A percentile compares a stretch with the other conserved stretches of the same genome.
phyloP scores from a whole-genome alignment of 345 rosid genomes.

The Euphorbia tirucalli region DNA sequence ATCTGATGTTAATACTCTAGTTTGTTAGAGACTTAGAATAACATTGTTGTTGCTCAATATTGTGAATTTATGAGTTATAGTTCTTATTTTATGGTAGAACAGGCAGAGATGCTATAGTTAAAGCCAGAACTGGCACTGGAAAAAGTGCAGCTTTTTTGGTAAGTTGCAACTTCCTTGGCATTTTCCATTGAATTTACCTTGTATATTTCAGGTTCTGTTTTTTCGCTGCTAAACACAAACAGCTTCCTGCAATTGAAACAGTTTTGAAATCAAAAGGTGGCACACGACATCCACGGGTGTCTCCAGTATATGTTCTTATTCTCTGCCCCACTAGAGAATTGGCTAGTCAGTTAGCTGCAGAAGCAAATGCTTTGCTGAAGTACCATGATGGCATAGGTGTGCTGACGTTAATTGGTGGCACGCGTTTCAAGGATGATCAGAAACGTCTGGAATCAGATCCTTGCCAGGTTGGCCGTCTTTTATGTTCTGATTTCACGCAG shows the following conservation, averaged over 20 bases:
- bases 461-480: constrained; percentile 65
- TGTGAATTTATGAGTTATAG: not conserved
- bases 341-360: constrained; percentile 96
- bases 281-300: constrained; percentile 37
- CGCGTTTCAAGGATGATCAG: constrained; percentile 90
- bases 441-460: constrained; percentile 74
- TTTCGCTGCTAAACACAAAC: constrained; percentile 55
- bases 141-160: constrained; percentile 92
- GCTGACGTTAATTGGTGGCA: constrained; percentile 87
- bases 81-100: constrained; percentile 33
- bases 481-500: constrained; percentile 8
- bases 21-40: not conserved
- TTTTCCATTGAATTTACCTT: constrained; percentile 16
- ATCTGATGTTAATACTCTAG: not conserved
- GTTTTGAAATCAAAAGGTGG: constrained; percentile 61
- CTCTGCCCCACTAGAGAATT: constrained; percentile 94
- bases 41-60: not conserved
- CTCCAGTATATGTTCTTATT: constrained; percentile 61
- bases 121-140: constrained; percentile 93
- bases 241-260: constrained; percentile 99
- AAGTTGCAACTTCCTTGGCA: constrained; percentile 25
- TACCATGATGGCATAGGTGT: constrained; percentile 80
- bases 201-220: constrained; percentile 22
- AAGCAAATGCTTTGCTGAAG: constrained; percentile 78
- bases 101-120: constrained; percentile 89